phyloP scores from a whole-genome alignment of 2,329 filamentous ascomycete species.

The Alternaria sp. region DNA sequence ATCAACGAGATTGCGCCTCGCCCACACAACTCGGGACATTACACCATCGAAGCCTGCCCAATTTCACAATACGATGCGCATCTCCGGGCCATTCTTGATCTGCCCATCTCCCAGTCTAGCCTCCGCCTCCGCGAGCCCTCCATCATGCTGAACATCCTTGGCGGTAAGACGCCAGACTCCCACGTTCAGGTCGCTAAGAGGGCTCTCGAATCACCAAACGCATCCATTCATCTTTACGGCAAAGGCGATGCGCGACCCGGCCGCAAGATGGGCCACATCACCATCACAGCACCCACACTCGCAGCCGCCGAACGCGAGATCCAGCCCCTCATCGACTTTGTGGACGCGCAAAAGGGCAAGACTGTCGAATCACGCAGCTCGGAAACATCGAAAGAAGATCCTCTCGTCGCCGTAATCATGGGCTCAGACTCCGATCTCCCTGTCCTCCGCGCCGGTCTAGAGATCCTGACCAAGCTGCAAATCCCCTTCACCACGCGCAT shows the following conservation, averaged over 20 bases:
- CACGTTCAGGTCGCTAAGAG: conserved; percentile 65
- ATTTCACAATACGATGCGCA: conserved; percentile 94
- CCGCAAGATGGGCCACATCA: conserved; percentile 95
- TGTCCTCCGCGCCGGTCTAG: conserved; percentile 69
- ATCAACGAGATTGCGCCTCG: conserved; percentile 88
- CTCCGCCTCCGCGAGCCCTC: conserved; percentile 64
- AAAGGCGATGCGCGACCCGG: conserved; percentile 83
- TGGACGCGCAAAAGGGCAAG: conserved; percentile 61
- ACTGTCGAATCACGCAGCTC: conserved; percentile 27
- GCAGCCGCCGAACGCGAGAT: conserved; percentile 70
- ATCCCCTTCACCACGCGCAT: conserved; percentile 77
- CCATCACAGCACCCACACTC: conserved; percentile 73
- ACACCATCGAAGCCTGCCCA: conserved; percentile 89
- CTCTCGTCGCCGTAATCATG: conserved; percentile 80
- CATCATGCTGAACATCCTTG: conserved; percentile 66
- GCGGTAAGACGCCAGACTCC: conserved; percentile 66
- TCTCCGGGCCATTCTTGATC: conserved; percentile 78
- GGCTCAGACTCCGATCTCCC: conserved; percentile 80
- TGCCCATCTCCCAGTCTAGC: conserved; percentile 60
- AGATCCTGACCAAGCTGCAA: conserved; percentile 71
- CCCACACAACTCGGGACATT: conserved; percentile 91
- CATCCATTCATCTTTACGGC: conserved; percentile 84
- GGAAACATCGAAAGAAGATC: conserved; percentile 39
- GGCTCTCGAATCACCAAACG: conserved; percentile 65
- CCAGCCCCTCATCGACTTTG: conserved; percentile 71